These are phyloP conservation scores for Geotrichum klebahnii DNA, from an alignment of 1,139 yeast species.

Conservation along the genomic window DNA sequence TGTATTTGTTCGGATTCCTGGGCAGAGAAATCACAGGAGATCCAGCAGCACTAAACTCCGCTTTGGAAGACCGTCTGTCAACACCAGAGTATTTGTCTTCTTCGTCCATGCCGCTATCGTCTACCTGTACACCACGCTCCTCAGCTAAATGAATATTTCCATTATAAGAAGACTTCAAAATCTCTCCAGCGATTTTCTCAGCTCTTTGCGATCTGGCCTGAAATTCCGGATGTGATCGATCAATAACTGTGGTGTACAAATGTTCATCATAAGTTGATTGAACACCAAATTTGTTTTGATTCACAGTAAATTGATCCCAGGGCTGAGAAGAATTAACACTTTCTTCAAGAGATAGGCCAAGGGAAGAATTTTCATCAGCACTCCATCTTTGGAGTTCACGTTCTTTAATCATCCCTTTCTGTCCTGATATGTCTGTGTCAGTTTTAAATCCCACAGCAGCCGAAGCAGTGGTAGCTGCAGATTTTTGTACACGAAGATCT, in stretches of 20 bases:
- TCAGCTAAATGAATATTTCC: conserved; percentile 82
- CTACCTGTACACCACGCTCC: conserved; percentile 75
- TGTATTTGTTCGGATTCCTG: conserved; percentile 47
- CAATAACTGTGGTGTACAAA: conserved; percentile 79
- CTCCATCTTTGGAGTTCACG: conserved; percentile 66
- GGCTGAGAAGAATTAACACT: conserved; percentile 37
- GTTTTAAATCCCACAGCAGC: conserved; percentile 54
- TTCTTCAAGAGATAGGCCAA: conserved; percentile 36
- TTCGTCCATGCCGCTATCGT: conserved; percentile 86
- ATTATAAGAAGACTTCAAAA: conserved; percentile 59
- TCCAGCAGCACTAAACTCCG: not conserved
- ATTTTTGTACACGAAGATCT: conserved; percentile 39
- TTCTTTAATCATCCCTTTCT: conserved; percentile 46
- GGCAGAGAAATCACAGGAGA: conserved; percentile 10
- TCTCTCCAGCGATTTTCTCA: conserved; percentile 74
- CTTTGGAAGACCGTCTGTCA: conserved; percentile 37
- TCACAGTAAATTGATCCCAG: conserved; percentile 95
- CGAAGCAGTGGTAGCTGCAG: conserved; percentile 20
- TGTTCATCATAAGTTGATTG: conserved; percentile 84
- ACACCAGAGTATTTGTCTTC: conserved; percentile 97
- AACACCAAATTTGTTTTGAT: conserved; percentile 83
- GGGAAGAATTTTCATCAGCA: conserved; percentile 53
- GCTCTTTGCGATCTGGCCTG: conserved; percentile 64
- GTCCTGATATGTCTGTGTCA: conserved; percentile 70
- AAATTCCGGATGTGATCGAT: conserved; percentile 72